phyloP scores from a whole-genome alignment of 495 filamentous ascomycete genomes.

The Aspergillus incahuasiensis region DNA sequence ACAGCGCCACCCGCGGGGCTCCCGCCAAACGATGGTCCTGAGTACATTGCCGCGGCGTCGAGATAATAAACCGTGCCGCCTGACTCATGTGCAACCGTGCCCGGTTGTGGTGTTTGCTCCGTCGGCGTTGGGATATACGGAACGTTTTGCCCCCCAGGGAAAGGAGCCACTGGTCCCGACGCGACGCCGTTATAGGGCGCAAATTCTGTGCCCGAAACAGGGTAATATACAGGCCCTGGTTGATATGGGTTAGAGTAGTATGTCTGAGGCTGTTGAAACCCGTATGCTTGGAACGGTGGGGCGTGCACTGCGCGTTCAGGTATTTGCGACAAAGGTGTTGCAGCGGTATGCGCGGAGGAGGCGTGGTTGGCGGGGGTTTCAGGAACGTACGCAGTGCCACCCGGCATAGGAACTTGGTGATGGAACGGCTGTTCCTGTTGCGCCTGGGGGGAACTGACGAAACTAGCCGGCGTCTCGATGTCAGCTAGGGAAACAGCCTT shows the following conservation, averaged over 20 bases:
- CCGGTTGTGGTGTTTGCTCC: constrained; percentile 49
- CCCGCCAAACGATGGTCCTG: constrained; percentile 45
- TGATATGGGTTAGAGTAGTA: constrained; percentile 61
- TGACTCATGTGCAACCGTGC: constrained; percentile 82
- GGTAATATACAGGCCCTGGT: constrained; percentile 52
- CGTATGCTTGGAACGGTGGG: constrained; percentile 80
- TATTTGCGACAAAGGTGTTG: constrained; percentile 91
- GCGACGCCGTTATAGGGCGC: constrained; percentile 41
- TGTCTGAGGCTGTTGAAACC: constrained; percentile 50
- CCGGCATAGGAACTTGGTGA: constrained; percentile 76
- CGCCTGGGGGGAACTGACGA: constrained; percentile 68
- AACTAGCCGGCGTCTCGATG: constrained; percentile 79
- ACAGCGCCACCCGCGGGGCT: constrained; percentile 52
- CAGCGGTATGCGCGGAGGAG: constrained; percentile 72
- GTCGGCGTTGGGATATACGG: constrained; percentile 43
- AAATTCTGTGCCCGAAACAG: constrained; percentile 36
- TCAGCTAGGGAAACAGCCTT: constrained; percentile 91
- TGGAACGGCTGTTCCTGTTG: constrained; percentile 81
- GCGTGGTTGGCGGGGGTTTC: constrained; percentile 57
- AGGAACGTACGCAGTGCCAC: constrained; percentile 51
- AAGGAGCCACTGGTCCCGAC: constrained; percentile 46
- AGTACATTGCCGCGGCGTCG: constrained; percentile 64
- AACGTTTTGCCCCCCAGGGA: constrained; percentile 43
- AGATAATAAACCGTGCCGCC: constrained; percentile 97
- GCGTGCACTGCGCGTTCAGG: constrained; percentile 93